A percentile compares a stretch with the other conserved stretches of the same genome.
Conservation (phyloP, 306 rosid species). For the Acacia confusa region DNA sequence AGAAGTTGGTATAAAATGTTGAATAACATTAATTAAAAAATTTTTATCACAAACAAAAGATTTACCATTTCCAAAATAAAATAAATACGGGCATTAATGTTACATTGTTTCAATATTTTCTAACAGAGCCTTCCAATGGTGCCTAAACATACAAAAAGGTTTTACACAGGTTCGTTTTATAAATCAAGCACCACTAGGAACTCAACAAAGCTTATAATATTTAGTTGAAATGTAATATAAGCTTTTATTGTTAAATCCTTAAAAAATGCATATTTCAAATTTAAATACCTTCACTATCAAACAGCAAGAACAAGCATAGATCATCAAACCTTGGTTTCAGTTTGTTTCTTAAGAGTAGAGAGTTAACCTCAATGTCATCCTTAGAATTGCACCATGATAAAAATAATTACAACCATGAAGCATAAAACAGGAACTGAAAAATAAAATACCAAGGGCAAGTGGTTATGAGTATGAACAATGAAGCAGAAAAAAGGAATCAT, state of each 20-base stretch:
- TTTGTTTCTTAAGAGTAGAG: background rate
- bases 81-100: background rate
- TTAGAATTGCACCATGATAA: background rate
- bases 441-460: background rate
- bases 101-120: background rate
- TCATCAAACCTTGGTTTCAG: conserved; percentile 18
- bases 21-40: background rate
- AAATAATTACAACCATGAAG: background rate
- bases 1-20: background rate
- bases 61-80: background rate
- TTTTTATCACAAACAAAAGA: background rate
- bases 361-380: background rate
- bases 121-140: background rate
- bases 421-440: background rate
- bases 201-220: background rate
- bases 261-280: background rate
- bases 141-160: background rate
- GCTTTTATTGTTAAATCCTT: background rate
- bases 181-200: background rate
- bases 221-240: background rate
- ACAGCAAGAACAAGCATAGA: conserved; percentile 1
- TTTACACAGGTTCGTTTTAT: background rate
- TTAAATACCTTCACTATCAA: background rate
- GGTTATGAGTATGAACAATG: background rate
- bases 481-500: background rate